phyloP scores from a whole-genome alignment of 2,329 filamentous ascomycete genomes.

The Cladorrhinum sp. region DNA sequence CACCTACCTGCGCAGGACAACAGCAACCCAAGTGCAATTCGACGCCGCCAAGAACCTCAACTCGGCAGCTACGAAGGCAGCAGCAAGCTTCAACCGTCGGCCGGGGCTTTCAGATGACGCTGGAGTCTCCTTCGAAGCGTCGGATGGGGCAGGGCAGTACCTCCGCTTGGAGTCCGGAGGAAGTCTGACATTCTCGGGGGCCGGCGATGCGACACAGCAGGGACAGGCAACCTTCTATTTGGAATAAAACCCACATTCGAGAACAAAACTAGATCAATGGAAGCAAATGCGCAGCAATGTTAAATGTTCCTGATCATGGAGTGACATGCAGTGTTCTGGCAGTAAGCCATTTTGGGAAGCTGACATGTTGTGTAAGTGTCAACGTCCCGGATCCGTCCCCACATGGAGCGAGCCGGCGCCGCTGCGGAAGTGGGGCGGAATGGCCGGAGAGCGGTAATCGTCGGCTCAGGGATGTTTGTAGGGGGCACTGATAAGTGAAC shows the following conservation, averaged over 20 bases:
- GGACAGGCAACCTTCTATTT: constrained; percentile 16
- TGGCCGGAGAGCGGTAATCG: constrained; percentile 16
- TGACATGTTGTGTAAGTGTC: neutral
- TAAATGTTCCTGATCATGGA: neutral
- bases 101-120: constrained; percentile 32
- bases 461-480: constrained; percentile 13
- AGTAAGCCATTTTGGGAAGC: neutral
- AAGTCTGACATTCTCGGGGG: constrained; percentile 4
- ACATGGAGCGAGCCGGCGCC: constrained; percentile 10
- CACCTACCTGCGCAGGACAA: constrained; percentile 17
- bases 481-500: neutral
- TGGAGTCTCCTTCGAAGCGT: constrained; percentile 25
- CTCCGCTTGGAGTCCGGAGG: constrained; percentile 11
- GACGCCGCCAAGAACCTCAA: constrained; percentile 8
- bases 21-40: constrained; percentile 12
- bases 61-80: constrained; percentile 10
- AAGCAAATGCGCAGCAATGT: neutral
- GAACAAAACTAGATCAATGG: constrained; percentile 8
- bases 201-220: neutral
- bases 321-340: neutral
- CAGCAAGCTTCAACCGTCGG: constrained; percentile 23
- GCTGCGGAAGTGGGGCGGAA: constrained; percentile 5
- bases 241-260: constrained; percentile 3
- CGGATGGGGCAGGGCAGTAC: constrained; percentile 16
- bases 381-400: constrained; percentile 8